These are phyloP conservation scores for Plasmodium cynomolgi DNA, from an alignment of 169 alveolate species.

Conservation along the genomic window DNA sequence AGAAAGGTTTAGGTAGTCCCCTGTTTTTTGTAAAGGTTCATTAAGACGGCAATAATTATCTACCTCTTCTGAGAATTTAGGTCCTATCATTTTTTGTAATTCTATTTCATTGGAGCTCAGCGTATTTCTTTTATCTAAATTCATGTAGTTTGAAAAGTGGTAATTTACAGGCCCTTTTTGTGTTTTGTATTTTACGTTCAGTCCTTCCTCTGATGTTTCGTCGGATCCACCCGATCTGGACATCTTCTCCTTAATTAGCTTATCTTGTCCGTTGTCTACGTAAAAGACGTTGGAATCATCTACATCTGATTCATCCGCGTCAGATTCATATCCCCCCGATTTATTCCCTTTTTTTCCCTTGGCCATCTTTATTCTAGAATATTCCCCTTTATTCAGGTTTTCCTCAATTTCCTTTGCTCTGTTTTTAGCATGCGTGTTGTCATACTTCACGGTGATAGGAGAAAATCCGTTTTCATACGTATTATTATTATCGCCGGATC, in stretches of 20 bases:
- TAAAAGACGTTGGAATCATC: background rate
- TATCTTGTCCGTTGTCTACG: slow-evolving; percentile 68
- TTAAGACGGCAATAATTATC: slow-evolving; percentile 28
- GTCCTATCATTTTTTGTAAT: slow-evolving; percentile 69
- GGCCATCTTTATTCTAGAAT: slow-evolving; percentile 5
- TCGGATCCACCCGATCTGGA: background rate
- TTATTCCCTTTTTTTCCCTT: background rate
- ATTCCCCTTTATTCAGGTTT: slow-evolving; percentile 31
- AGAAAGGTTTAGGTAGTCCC: slow-evolving; percentile 20
- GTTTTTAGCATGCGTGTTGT: slow-evolving; percentile 1
- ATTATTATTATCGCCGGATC: background rate
- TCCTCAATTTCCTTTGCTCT: slow-evolving; percentile 53
- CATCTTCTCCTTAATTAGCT: slow-evolving; percentile 29
- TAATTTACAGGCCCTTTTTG: slow-evolving; percentile 9
- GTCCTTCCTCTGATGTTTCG: background rate
- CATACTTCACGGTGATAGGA: background rate
- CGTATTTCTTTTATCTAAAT: slow-evolving; percentile 20
- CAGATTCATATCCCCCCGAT: background rate
- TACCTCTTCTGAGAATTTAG: slow-evolving; percentile 34
- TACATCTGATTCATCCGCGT: slow-evolving; percentile 4
- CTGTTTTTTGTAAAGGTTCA: slow-evolving; percentile 7
- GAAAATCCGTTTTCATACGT: background rate
- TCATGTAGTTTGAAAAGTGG: slow-evolving; percentile 64
- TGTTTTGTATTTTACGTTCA: background rate
- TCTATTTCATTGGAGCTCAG: slow-evolving; percentile 29